A percentile compares a stretch with the other conserved stretches of the same genome.
Conservation (phyloP, 805 yeast genomes). For the Wickerhamomyces chambardii region DNA sequence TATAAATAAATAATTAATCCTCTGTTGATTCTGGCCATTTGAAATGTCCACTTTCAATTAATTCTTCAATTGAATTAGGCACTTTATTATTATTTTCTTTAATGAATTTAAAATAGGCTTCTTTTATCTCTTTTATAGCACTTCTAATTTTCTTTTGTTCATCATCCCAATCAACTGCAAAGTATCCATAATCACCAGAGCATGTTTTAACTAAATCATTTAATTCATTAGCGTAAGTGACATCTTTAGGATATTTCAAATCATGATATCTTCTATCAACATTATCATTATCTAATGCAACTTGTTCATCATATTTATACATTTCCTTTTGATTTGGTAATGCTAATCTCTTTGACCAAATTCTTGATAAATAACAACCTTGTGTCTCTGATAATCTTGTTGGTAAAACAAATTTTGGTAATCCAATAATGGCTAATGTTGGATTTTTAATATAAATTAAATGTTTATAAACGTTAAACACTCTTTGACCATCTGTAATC, state of each 20-base stretch:
- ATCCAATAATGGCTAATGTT: slow-evolving; percentile 51
- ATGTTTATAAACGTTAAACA: slow-evolving; percentile 51
- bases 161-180: slow-evolving; percentile 45
- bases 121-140: too few relatives aligned
- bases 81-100: too few relatives aligned
- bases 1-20: too few relatives aligned
- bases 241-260: slow-evolving; percentile 47
- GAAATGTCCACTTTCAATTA: slow-evolving; percentile 21
- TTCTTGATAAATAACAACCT: slow-evolving; percentile 55
- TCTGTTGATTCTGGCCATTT: slow-evolving; percentile 12
- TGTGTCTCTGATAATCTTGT: slow-evolving; percentile 56
- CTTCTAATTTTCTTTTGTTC: slow-evolving; percentile 31
- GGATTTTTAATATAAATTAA: slow-evolving; percentile 51
- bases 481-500: slow-evolving; percentile 36
- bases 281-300: slow-evolving; percentile 27
- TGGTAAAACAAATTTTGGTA: slow-evolving; percentile 55
- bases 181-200: slow-evolving; percentile 32
- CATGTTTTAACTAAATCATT: slow-evolving; percentile 26
- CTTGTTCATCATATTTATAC: slow-evolving; percentile 25
- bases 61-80: slow-evolving; percentile 19
- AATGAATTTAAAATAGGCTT: too few relatives aligned
- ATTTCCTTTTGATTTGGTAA: slow-evolving; percentile 39
- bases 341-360: slow-evolving; percentile 43
- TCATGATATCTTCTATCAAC: slow-evolving; percentile 41
- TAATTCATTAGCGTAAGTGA: slow-evolving; percentile 43